Base-by-base conservation (phyloP, 1,284 basidiomycete species). In the Vanrija sp. region DNA sequence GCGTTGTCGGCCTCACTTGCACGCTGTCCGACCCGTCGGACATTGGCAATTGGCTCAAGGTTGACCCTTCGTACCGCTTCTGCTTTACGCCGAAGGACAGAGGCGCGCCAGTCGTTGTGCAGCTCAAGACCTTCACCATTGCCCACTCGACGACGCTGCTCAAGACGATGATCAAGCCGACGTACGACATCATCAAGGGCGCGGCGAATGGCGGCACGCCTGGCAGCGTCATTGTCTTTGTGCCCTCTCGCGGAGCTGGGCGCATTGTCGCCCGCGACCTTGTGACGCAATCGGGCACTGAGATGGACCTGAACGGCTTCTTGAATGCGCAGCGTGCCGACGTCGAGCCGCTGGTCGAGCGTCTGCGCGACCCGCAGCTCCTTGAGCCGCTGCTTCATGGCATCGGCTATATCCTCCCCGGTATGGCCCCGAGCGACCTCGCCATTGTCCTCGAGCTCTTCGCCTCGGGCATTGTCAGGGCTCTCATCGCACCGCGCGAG, bases 81-180 rank as follows among this genome's bases (percentile, higher is more conserved):
- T 86, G 83, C 66, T 98, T 98, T 79, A 80, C 83, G 12, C 89
- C 93, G 0, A 83, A 81, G 43, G 87, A 93, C 66, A 85, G 93
- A 34, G 89, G 93, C 53, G 88, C 91, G 62, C 83, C 90, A 0
- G 79, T 98, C 18, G 78, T 80, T 5, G 82, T 86, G 12, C 81
- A 81, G 15, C 82, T 86, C 21, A 86, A 89, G 59, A 83, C 89
- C 0, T 97, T 97, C 77, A 87, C 87, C 26, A 87, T 93, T 52
- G 84, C 91, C 0, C 87, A 95, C 67, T 95, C 92, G 5, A 82
- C 87, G 0, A 86, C 89, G 1, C 80, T 98, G 26, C 87, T 95
- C 77, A 95, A 94, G 67, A 83, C 86, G 2, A 96, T 98, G 88
- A 83, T 88, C 47, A 96, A 94, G 73, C 93, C 96, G 5, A 86